Conservation (phyloP, 163 green algal genomes). For the Trebouxiophyceae sp. region DNA sequence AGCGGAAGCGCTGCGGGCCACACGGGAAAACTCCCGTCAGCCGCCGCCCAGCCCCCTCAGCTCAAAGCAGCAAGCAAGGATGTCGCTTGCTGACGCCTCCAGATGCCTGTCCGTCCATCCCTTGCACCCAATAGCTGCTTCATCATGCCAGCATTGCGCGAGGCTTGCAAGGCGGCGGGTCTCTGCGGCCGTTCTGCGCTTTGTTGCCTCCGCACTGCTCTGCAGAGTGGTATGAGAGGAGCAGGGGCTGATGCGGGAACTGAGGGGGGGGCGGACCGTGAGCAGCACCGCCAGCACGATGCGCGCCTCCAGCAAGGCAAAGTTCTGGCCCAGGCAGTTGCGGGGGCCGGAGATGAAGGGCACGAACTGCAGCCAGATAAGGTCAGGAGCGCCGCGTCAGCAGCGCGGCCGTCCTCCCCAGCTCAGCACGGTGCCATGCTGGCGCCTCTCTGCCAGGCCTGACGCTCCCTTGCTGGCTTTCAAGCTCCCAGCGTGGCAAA, state of each 20-base stretch:
- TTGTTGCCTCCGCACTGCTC: conserved; percentile 1
- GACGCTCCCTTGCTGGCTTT: too few species aligned
- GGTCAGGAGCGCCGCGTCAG: too few species aligned
- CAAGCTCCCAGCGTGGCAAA: too few species aligned
- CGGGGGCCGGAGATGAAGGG: conserved; percentile 88
- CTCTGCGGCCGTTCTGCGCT: neutral
- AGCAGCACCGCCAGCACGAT: conserved; percentile 49
- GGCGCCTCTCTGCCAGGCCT: too few species aligned
- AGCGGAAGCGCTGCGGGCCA: conserved; percentile 12
- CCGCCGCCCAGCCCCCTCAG: neutral
- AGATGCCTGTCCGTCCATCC: too few species aligned
- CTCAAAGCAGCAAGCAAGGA: neutral
- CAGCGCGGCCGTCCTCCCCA: too few species aligned
- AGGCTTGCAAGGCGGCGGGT: neutral
- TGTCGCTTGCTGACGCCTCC: too few species aligned
- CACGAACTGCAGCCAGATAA: conserved; percentile 41
- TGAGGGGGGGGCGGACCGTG: neutral
- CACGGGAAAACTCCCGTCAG: neutral
- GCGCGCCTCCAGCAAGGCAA: conserved; percentile 85
- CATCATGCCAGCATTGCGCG: neutral
- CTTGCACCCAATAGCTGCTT: too few species aligned
- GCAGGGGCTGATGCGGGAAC: neutral
- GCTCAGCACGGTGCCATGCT: too few species aligned
- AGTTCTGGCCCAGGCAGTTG: conserved; percentile 94
- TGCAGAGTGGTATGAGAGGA: conserved; percentile 11